A percentile compares a stretch with the other conserved stretches of the same genome.
phyloP scores from a whole-genome alignment of 139 green algal genomes.

The Cymbomonas tetramitiformis region DNA sequence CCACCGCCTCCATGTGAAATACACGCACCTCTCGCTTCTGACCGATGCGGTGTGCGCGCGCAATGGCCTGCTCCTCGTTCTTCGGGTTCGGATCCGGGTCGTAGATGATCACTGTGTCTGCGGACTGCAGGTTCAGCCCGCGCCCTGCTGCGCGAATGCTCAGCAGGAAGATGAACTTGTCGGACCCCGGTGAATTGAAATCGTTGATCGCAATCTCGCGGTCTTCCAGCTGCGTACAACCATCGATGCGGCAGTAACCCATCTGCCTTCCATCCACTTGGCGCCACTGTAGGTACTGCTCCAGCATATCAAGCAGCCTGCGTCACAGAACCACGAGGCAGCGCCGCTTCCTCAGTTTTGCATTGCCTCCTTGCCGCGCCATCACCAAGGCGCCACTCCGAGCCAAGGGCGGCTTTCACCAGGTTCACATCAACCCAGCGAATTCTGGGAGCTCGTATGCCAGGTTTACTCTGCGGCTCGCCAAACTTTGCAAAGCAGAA shows the following conservation, averaged over 20 bases:
- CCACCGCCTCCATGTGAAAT: conserved; percentile 75
- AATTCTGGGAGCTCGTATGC: too few relatives aligned
- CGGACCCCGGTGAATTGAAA: conserved; percentile 66
- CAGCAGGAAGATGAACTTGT: conserved; percentile 89
- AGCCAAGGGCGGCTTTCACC: too few relatives aligned
- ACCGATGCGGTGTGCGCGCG: conserved; percentile 74
- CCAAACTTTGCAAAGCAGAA: too few relatives aligned
- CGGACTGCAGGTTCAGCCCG: conserved; percentile 84
- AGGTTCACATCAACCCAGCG: too few relatives aligned
- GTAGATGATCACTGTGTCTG: conserved; percentile 94
- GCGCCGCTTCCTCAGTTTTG: too few relatives aligned
- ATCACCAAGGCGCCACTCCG: too few relatives aligned
- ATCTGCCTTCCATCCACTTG: conserved; percentile 31
- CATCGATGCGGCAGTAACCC: conserved; percentile 70
- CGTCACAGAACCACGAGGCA: too few relatives aligned
- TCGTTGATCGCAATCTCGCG: conserved; percentile 70
- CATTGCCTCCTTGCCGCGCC: too few relatives aligned
- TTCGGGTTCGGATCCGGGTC: conserved; percentile 97
- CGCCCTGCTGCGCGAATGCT: conserved; percentile 81
- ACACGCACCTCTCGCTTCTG: conserved; percentile 84
- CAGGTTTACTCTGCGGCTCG: too few relatives aligned
- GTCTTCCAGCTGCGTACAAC: conserved; percentile 45
- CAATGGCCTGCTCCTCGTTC: conserved; percentile 97
- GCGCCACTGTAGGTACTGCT: conserved; percentile 54
- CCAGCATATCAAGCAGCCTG: conserved; percentile 55